Base-by-base conservation (phyloP, 495 filamentous ascomycete species). In the Annulohypoxylon bovei region DNA sequence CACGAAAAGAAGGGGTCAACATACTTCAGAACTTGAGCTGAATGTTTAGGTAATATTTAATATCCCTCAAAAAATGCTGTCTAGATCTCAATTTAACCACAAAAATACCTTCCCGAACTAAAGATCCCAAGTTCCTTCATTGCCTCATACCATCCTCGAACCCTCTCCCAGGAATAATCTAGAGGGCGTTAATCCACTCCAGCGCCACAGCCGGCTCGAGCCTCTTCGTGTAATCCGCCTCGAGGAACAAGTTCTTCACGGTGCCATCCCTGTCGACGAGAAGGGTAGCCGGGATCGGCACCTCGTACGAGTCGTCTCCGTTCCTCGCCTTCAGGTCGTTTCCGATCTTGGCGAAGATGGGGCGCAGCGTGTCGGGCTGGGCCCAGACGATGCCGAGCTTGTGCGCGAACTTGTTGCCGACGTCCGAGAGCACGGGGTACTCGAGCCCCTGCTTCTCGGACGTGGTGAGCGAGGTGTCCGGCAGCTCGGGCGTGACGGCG, bases 371-470 rank as follows among this genome's bases (percentile, higher is more conserved):
- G n/a, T 16, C 23, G 1, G 49, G 49, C 28, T 53, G 49, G 5
- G 28, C n/a, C 27, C 28, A 53, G n/a, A 53, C 49, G 11, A 53
- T 53, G 9, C 49, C 49, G 2, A 53, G 14, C 49, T 53, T 12
- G 14, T 16, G 49, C 25, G 49, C 49, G 8, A 20, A 33, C 27
- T 53, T 53, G 3, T 53, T 53, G 2, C 49, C 49, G n/a, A 32
- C 27, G 16, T 53, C 49, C 6, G 49, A 27, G 14, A 53, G 28
- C 0, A 53, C 49, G 5, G 49, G 49, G 27, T 9, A 53, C 27
- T 33, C 28, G n/a, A 53, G 49, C 49, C 28, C 16, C 49, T 53
- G 14, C 49, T 53, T 53, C 49, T 53, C 49, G n/a, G 49, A 27
- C n/a, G 49, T 53, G 5, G 49, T 18, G 0, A 53, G n/a, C 1